Evolutionary conservation across 2,329 filamentous ascomycete species (phyloP).

Genomic region (Verticillium isaacii): DNA sequence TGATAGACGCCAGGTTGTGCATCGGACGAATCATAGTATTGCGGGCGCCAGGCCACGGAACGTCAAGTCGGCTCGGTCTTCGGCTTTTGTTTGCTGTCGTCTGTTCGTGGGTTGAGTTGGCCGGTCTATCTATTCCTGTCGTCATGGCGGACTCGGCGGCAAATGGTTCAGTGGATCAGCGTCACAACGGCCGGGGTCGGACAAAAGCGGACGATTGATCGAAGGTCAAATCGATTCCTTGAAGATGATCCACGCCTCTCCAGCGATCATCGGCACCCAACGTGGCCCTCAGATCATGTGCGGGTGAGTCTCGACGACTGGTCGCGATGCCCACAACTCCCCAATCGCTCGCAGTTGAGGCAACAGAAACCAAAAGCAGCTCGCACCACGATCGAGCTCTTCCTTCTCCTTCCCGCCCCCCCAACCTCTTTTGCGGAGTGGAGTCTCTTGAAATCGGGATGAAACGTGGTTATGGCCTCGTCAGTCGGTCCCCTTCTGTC

Average conservation of each 20-base stretch:
- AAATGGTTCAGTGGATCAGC: background rate
- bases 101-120: background rate
- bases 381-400: background rate
- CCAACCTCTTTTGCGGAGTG: background rate
- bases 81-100: background rate
- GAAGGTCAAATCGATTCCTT: no score
- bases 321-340: background rate
- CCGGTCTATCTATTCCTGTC: background rate
- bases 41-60: background rate
- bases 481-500: background rate
- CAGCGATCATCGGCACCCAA: no score
- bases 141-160: background rate
- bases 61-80: background rate
- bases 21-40: background rate
- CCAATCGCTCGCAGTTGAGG: background rate
- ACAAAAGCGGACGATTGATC: no score
- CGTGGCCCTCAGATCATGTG: no score
- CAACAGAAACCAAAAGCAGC: background rate
- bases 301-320: no score
- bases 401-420: background rate
- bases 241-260: no score
- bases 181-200: background rate
- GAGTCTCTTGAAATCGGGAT: background rate
- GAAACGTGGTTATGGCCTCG: background rate
- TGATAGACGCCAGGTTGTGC: background rate